Evolutionary conservation across 768 basidiomycete genomes (phyloP).

Genomic region (Panaeolus papilionaceus): DNA sequence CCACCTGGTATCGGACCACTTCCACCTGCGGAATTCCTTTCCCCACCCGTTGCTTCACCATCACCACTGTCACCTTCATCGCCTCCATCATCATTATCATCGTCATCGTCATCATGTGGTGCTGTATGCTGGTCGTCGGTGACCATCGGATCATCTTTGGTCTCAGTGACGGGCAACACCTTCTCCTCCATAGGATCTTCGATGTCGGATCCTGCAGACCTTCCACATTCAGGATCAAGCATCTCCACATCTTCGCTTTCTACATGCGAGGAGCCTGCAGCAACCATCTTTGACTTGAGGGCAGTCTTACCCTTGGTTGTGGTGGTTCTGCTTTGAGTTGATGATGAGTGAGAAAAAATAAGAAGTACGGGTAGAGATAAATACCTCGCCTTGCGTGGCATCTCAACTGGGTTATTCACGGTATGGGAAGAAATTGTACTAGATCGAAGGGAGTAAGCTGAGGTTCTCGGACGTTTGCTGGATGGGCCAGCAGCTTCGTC

Average conservation of each 20-base stretch:
- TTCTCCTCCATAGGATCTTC: slow-evolving; percentile 51
- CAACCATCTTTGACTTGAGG: slow-evolving; percentile 61
- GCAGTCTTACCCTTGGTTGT: slow-evolving; percentile 65
- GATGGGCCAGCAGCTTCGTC: slow-evolving; percentile 60
- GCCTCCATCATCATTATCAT: slow-evolving; percentile 50
- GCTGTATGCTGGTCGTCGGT: slow-evolving; percentile 35
- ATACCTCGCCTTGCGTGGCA: slow-evolving; percentile 81
- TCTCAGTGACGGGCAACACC: slow-evolving; percentile 35
- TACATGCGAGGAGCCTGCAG: slow-evolving; percentile 66
- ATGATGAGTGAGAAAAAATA: slow-evolving; percentile 18
- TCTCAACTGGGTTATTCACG: slow-evolving; percentile 46
- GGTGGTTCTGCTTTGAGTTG: slow-evolving; percentile 45
- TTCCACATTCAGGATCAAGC: slow-evolving; percentile 66
- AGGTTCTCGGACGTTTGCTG: slow-evolving; percentile 67
- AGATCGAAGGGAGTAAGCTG: slow-evolving; percentile 74
- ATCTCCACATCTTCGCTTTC: slow-evolving; percentile 82
- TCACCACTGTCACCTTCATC: slow-evolving; percentile 57
- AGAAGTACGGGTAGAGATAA: slow-evolving; percentile 24
- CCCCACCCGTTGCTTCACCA: slow-evolving; percentile 48
- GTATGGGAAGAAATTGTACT: slow-evolving; percentile 43
- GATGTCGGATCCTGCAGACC: slow-evolving; percentile 45
- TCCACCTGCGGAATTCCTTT: slow-evolving; percentile 41
- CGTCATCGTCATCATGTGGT: slow-evolving; percentile 47
- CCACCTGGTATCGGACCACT: slow-evolving; percentile 55
- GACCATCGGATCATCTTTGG: slow-evolving; percentile 26